These are phyloP conservation scores for Fusarium sp. DNA, from an alignment of 2,329 filamentous ascomycete genomes.

Conservation along the genomic window DNA sequence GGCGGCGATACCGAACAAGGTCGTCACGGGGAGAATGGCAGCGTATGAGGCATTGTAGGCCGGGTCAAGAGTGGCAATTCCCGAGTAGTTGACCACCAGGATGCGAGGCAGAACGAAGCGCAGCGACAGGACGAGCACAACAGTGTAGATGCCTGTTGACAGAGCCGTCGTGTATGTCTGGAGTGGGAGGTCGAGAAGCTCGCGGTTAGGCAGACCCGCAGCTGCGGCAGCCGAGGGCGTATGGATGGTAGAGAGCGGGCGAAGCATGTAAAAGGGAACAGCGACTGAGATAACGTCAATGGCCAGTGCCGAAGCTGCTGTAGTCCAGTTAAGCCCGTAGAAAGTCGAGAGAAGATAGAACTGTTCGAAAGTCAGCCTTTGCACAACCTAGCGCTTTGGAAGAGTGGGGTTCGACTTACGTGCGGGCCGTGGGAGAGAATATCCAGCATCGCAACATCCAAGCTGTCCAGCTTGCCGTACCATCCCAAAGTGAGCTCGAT, in stretches of 20 bases:
- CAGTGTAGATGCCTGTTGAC: constrained; percentile 78
- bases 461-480: constrained; percentile 79
- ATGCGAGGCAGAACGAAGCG: constrained; percentile 77
- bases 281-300: constrained; percentile 79
- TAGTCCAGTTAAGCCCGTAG: constrained; percentile 75
- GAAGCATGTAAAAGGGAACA: constrained; percentile 81
- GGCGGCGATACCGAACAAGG: constrained; percentile 75
- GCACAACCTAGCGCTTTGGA: background rate
- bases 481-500: constrained; percentile 79
- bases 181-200: constrained; percentile 74
- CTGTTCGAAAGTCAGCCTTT: constrained; percentile 54
- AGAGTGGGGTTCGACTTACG: constrained; percentile 58
- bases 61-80: constrained; percentile 75
- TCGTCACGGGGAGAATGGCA: constrained; percentile 70
- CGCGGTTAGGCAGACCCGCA: constrained; percentile 68
- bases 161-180: constrained; percentile 75
- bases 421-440: constrained; percentile 81
- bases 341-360: constrained; percentile 83
- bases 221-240: constrained; percentile 59
- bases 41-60: constrained; percentile 74
- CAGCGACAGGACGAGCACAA: constrained; percentile 78
- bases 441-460: constrained; percentile 74
- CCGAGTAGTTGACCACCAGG: constrained; percentile 82
- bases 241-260: constrained; percentile 75
- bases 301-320: constrained; percentile 70